Percentiles rank a stretch among this genome's conserved stretches.
Evolutionary conservation across 1,284 basidiomycete genomes (phyloP).

Genomic region (Cryptococcus floricola): DNA sequence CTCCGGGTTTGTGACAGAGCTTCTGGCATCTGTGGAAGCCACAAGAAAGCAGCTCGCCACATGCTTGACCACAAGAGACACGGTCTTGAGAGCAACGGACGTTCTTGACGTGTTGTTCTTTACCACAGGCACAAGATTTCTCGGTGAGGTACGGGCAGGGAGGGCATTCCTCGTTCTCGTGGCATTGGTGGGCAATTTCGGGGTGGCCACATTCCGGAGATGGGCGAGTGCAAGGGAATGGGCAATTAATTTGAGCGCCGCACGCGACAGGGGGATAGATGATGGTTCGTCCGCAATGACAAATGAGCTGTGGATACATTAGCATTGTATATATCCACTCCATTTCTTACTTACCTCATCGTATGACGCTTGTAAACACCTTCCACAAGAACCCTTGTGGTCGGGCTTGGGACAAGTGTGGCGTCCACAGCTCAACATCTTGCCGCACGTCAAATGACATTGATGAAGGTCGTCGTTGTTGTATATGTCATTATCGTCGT

Average conservation of each 20-base stretch:
- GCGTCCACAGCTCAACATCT: constrained; percentile 66
- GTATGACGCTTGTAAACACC: constrained; percentile 79
- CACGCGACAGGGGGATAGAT: constrained; percentile 71
- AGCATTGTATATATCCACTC: not conserved
- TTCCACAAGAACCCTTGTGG: constrained; percentile 72
- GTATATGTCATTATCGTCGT: constrained; percentile 12
- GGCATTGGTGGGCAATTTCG: constrained; percentile 70
- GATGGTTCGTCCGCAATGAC: constrained; percentile 69
- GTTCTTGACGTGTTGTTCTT: constrained; percentile 58
- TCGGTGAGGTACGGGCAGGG: constrained; percentile 74
- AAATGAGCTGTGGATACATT: constrained; percentile 57
- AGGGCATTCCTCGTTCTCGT: constrained; percentile 67
- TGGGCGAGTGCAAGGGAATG: constrained; percentile 70
- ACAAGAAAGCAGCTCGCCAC: constrained; percentile 71
- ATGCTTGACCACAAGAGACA: constrained; percentile 73
- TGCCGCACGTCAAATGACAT: constrained; percentile 74
- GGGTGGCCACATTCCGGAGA: constrained; percentile 75
- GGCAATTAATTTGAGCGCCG: constrained; percentile 61
- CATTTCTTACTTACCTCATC: constrained; percentile 63
- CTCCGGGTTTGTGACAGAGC: constrained; percentile 66
- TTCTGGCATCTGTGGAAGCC: constrained; percentile 81
- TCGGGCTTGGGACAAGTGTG: constrained; percentile 72
- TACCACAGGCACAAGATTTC: constrained; percentile 81
- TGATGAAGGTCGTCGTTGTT: constrained; percentile 63
- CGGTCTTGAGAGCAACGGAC: constrained; percentile 68